Percentiles rank a stretch among this genome's conserved stretches.
Conservation (phyloP, 2,329 filamentous ascomycete species). For the Thielaviopsis cerberus region DNA sequence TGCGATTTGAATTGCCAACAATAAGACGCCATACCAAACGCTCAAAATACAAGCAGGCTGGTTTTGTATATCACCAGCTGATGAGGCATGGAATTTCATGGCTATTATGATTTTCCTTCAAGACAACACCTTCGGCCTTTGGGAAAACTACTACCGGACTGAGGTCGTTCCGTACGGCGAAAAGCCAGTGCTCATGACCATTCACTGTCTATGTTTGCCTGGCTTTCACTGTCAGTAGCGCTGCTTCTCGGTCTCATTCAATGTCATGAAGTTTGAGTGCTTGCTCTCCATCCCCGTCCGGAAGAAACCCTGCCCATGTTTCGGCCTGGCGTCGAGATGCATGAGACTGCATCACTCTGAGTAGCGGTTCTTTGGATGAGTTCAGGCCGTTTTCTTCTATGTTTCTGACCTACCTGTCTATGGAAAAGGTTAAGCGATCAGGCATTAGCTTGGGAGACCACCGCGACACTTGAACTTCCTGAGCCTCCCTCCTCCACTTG, state of each 20-base stretch:
- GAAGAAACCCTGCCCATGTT: slow-evolving; percentile 1
- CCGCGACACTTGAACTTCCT: not conserved
- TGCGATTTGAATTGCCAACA: not conserved
- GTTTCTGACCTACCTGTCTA: not conserved
- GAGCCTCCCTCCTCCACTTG: not conserved
- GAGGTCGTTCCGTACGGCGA: not conserved
- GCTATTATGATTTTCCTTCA: not conserved
- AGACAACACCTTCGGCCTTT: not conserved
- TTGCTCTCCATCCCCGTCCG: not conserved
- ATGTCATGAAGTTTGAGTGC: not conserved
- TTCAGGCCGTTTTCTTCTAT: not conserved
- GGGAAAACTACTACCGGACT: not conserved
- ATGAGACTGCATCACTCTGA: not conserved
- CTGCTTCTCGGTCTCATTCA: not conserved
- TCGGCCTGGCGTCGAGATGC: slow-evolving; percentile 2
- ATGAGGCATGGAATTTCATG: not conserved
- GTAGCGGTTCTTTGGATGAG: not conserved
- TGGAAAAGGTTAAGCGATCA: not conserved
- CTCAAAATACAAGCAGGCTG: no score
- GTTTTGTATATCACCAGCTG: not conserved
- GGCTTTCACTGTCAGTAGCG: not conserved
- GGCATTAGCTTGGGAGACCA: not conserved
- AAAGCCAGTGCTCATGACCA: not conserved
- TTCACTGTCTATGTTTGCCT: not conserved
- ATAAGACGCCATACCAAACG: not conserved